Evolutionary conservation across 768 basidiomycete species (phyloP).

Genomic region (Suillus occidentalis): DNA sequence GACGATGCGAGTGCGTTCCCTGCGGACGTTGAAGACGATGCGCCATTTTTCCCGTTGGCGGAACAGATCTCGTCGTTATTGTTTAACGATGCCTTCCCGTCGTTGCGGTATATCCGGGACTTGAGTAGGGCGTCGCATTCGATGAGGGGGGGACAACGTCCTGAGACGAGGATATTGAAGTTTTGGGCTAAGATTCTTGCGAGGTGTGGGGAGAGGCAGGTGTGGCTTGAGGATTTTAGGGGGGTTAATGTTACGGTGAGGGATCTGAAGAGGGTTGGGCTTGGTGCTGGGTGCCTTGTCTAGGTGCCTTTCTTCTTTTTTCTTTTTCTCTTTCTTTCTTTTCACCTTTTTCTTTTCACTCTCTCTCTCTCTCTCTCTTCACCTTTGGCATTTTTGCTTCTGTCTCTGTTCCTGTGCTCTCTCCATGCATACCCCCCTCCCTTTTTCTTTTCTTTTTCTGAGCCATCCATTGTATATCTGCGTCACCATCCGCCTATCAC

Average conservation of each 20-base stretch:
- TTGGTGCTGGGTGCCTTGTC: slow-evolving; percentile 8
- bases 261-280: slow-evolving; percentile 38
- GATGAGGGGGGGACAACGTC: slow-evolving; percentile 42
- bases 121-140: slow-evolving; percentile 58
- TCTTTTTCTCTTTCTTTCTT: too few relatives aligned
- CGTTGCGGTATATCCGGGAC: slow-evolving; percentile 60
- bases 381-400: not conserved
- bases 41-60: slow-evolving; percentile 61
- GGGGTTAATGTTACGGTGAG: slow-evolving; percentile 58
- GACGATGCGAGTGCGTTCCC: slow-evolving; percentile 41
- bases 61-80: slow-evolving; percentile 67
- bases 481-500: slow-evolving; percentile 20
- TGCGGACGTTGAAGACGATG: slow-evolving; percentile 36
- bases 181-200: slow-evolving; percentile 54
- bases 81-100: slow-evolving; percentile 59
- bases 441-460: too few relatives aligned
- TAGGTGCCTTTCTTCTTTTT: not conserved
- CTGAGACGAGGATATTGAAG: slow-evolving; percentile 36
- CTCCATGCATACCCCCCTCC: slow-evolving; percentile 20
- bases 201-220: slow-evolving; percentile 51
- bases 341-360: not conserved
- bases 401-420: not conserved
- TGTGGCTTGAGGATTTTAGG: slow-evolving; percentile 65
- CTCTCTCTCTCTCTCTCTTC: too few relatives aligned
- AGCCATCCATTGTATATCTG: slow-evolving; percentile 26